phyloP scores from a whole-genome alignment of 2,329 filamentous ascomycete genomes.

The Bipolaris bicolor region DNA sequence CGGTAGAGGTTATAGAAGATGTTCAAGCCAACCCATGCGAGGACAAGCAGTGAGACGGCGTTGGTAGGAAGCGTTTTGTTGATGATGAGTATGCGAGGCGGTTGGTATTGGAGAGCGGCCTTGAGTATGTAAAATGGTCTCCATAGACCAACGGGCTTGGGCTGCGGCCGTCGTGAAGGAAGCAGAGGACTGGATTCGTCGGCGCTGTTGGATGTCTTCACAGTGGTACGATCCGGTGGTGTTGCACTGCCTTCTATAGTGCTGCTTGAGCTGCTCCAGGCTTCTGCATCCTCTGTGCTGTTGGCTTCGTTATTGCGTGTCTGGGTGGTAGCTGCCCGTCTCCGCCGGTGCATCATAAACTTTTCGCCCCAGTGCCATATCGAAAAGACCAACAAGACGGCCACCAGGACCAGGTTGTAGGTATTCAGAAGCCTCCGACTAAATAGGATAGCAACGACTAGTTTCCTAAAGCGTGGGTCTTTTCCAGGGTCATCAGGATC shows the following conservation, averaged over 20 bases:
- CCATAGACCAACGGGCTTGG: constrained; percentile 13
- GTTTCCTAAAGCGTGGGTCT: constrained; percentile 44
- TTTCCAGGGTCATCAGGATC: constrained; percentile 43
- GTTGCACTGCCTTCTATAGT: constrained; percentile 46
- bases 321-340: background rate
- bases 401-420: constrained; percentile 51
- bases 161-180: constrained; percentile 1
- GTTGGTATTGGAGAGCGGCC: constrained; percentile 61
- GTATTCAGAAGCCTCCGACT: constrained; percentile 47
- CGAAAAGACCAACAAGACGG: constrained; percentile 46
- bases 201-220: constrained; percentile 24
- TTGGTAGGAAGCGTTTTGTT: constrained; percentile 65
- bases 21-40: constrained; percentile 61
- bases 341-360: constrained; percentile 24
- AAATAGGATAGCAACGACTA: constrained; percentile 49
- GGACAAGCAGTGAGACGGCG: constrained; percentile 59
- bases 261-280: constrained; percentile 50
- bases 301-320: background rate
- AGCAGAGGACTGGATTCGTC: constrained; percentile 47
- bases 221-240: constrained; percentile 32
- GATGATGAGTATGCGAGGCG: constrained; percentile 61
- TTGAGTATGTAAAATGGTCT: constrained; percentile 34
- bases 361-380: constrained; percentile 47
- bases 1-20: constrained; percentile 64
- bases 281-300: constrained; percentile 21